These are phyloP conservation scores for Rhamnella rubrinervis DNA, from an alignment of 331 rosid species.

Conservation along the genomic window DNA sequence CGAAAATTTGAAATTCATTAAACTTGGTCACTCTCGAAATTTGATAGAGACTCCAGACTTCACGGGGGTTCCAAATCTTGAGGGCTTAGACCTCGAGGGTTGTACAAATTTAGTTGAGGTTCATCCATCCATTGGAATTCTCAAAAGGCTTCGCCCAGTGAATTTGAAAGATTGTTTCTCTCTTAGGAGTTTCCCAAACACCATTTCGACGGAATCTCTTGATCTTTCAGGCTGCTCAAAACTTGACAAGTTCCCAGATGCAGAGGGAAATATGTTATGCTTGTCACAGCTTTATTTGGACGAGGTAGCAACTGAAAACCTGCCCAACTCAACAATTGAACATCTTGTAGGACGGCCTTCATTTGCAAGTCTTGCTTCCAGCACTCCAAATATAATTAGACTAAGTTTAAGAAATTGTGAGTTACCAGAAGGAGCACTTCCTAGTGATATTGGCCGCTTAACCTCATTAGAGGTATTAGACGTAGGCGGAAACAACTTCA, in stretches of 20 bases:
- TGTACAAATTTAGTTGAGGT: not conserved
- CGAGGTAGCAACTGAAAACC: not conserved
- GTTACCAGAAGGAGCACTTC: too few relatives aligned
- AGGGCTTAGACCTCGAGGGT: not conserved
- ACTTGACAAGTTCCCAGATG: not conserved
- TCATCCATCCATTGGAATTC: not conserved
- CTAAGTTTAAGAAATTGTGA: too few relatives aligned
- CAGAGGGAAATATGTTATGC: not conserved
- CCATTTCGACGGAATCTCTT: not conserved
- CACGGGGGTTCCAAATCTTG: not conserved
- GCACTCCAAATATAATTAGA: too few relatives aligned
- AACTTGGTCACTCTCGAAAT: not conserved
- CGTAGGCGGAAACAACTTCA: too few relatives aligned
- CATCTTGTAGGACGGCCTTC: not conserved
- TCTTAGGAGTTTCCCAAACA: not conserved
- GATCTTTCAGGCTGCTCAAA: constrained; percentile 10
- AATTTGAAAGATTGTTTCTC: not conserved
- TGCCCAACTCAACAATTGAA: not conserved
- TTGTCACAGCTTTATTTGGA: not conserved
- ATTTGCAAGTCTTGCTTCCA: not conserved
- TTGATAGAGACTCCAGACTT: constrained; percentile 8
- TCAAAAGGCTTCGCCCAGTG: not conserved
- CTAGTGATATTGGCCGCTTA: too few relatives aligned
- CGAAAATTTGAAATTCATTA: not conserved
- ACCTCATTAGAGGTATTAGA: too few relatives aligned